phyloP scores from a whole-genome alignment of 345 rosid species.

The Salix suchowensis region DNA sequence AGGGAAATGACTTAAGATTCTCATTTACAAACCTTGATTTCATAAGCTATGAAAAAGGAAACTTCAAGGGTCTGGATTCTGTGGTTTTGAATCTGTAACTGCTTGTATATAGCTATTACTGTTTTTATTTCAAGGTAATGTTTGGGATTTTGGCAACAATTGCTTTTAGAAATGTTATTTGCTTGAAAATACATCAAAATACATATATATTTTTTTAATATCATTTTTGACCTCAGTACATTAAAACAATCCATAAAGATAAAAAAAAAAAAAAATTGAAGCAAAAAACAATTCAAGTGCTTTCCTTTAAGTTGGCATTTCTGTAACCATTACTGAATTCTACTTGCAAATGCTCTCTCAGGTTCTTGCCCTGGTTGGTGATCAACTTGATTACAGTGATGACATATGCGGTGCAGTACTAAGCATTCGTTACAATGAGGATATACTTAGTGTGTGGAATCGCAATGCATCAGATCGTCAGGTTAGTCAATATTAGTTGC shows the following conservation, averaged over 20 bases:
- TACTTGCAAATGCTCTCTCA: conserved; percentile 18
- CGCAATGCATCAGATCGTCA: conserved; percentile 90
- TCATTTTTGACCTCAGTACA: too few species aligned
- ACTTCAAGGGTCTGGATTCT: not conserved
- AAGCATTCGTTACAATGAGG: conserved; percentile 91
- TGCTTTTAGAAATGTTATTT: too few species aligned
- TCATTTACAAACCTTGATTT: not conserved
- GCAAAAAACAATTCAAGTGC: too few species aligned
- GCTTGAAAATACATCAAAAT: too few species aligned
- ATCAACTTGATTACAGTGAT: conserved; percentile 78
- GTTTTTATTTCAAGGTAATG: not conserved
- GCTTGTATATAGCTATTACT: not conserved
- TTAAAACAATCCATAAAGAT: too few species aligned
- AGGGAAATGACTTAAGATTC: too few species aligned
- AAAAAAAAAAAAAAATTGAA: too few species aligned
- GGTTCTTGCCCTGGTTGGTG: conserved; percentile 92
- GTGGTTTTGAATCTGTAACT: not conserved
- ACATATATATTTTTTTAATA: too few species aligned
- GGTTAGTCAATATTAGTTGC: conserved; percentile 34
- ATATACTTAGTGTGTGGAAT: conserved; percentile 88
- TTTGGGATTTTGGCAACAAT: too few species aligned
- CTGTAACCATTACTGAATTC: not conserved
- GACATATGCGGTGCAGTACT: conserved; percentile 89
- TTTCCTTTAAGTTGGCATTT: not conserved
- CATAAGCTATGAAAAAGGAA: not conserved